Conservation (phyloP, 257 asterid species). For the Plectranthus barbatus region DNA sequence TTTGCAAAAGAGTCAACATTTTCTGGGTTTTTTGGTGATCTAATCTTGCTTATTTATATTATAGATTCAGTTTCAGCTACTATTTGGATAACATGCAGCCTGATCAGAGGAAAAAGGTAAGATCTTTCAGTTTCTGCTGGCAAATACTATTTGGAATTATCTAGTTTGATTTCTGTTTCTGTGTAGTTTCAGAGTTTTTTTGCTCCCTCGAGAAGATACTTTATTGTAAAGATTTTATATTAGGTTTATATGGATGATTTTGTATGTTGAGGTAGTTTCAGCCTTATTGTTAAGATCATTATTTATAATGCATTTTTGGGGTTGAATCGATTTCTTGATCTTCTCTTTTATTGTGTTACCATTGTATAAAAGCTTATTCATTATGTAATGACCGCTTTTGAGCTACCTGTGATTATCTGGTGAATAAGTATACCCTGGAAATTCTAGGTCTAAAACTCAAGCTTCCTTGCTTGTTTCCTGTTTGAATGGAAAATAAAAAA, state of each 20-base stretch:
- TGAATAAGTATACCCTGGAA: not conserved
- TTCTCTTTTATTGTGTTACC: not conserved
- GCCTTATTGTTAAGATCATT: no score
- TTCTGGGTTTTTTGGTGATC: constrained; percentile 25
- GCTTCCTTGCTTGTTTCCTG: not conserved
- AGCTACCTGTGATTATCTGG: not conserved
- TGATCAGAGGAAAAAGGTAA: constrained; percentile 77
- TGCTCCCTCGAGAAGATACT: not conserved
- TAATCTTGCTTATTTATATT: constrained; percentile 7
- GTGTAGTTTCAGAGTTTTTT: not conserved
- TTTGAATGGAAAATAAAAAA: not conserved
- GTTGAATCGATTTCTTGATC: constrained; percentile 4
- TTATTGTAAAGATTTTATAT: constrained; percentile 4
- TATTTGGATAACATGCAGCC: constrained; percentile 54
- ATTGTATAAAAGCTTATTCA: not conserved
- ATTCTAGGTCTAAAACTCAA: not conserved
- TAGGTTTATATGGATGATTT: not conserved
- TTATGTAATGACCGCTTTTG: not conserved
- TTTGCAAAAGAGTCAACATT: constrained; percentile 16
- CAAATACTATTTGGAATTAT: not conserved
- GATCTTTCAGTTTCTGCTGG: not conserved
- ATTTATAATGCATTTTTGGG: not conserved
- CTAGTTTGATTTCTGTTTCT: not conserved
- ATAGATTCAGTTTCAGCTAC: constrained; percentile 28
- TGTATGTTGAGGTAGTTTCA: no score